These are phyloP conservation scores for Thielaviopsis populi DNA, from an alignment of 2,329 filamentous ascomycete species.

Conservation along the genomic window DNA sequence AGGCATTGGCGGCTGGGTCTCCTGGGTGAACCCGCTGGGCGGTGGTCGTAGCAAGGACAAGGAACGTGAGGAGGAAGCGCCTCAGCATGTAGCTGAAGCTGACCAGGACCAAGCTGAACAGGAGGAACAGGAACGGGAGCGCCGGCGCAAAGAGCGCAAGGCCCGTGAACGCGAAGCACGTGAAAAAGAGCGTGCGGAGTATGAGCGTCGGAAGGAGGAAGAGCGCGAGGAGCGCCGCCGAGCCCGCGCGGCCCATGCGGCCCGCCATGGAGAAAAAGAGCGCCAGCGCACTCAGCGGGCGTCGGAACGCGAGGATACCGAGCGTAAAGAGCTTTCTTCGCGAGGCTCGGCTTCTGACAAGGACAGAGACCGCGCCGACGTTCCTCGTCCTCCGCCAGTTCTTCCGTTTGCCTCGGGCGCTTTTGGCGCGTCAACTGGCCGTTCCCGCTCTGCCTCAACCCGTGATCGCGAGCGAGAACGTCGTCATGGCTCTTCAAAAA, in stretches of 20 bases:
- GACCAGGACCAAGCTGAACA: neutral
- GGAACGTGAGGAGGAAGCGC: conserved; percentile 35
- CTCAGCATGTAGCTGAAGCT: neutral
- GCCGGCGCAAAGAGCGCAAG: conserved; percentile 12
- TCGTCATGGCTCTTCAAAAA: conserved; percentile 41
- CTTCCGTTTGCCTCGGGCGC: conserved; percentile 29
- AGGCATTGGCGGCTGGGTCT: conserved; percentile 58
- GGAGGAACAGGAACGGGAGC: conserved; percentile 26
- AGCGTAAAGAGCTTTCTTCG: conserved; percentile 17
- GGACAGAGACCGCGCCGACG: conserved; percentile 30
- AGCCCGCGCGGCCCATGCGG: conserved; percentile 1
- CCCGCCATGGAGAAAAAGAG: conserved; percentile 14
- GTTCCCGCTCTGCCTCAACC: conserved; percentile 54
- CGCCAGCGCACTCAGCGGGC: conserved; percentile 8
- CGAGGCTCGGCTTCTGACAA: conserved; percentile 22
- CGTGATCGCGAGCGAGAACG: conserved; percentile 39
- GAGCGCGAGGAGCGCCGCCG: conserved; percentile 9
- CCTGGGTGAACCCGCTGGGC: conserved; percentile 27
- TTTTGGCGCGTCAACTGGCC: conserved; percentile 25
- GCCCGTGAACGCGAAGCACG: conserved; percentile 6
- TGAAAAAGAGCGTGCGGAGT: conserved; percentile 32
- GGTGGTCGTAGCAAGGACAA: conserved; percentile 23
- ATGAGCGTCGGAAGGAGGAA: conserved; percentile 12
- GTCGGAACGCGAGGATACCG: conserved; percentile 47
- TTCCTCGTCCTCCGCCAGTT: conserved; percentile 41